Base-by-base conservation (phyloP, 768 basidiomycete species). In the Mycena amicta region DNA sequence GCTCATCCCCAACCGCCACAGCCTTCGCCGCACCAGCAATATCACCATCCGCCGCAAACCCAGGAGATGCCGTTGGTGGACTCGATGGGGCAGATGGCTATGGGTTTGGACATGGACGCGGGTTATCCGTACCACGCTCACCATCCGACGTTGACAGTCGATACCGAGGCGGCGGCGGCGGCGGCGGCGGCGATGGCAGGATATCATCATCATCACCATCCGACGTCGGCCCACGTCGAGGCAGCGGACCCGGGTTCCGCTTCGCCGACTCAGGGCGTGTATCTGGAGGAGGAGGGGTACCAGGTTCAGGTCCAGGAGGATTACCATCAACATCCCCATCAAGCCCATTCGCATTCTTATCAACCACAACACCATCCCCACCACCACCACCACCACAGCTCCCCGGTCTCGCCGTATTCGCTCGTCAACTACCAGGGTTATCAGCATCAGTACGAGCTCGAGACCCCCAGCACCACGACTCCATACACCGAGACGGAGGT, bases 371-470 rank as follows among this genome's bases (percentile, higher is more conserved):
- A 52, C 22, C 56, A 20, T 22, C 47, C 50, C 39, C 18, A 5
- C 4, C 50, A 52, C 22, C 56, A 20, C 27, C 50, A 50, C 16
- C 55, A 53, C 33, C 52, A 33, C 12, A 49, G 22, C 47, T 47
- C 33, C 25, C 50, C 51, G 33, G 27, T 43, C 33, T 39, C 39
- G 40, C 55, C 53, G 49, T 60, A 64, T 50, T 60, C 62, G 53
- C 55, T 55, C 59, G 59, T 28, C 25, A 28, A n/a, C 46, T 64
- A 64, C 59, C 59, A 46, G 59, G 55, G 62, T 55, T 55, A 55
- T 45, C 30, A 1, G 50, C 51, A 27, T 47, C 43, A 15, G 6
- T 23, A 13, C 43, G 13, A 45, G 43, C 33, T 18, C 33, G 8
- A 37, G 33, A n/a, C n/a, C n/a, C n/a, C n/a, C n/a, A n/a, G n/a